These are phyloP conservation scores for Phoma sp. DNA, from an alignment of 2,329 filamentous ascomycete species.

Conservation along the genomic window DNA sequence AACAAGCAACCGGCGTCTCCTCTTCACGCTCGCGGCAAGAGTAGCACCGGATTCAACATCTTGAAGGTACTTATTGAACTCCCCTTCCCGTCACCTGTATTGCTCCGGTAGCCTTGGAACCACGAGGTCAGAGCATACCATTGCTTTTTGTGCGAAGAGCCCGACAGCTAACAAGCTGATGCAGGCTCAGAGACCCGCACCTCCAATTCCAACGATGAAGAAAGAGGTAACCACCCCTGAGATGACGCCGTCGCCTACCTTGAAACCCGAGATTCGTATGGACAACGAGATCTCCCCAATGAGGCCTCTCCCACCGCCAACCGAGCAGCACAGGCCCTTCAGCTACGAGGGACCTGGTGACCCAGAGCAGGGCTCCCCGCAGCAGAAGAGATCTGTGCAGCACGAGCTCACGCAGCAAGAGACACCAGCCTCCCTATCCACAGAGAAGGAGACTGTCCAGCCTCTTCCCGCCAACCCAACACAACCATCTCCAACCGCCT, in stretches of 20 bases:
- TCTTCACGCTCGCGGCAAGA: constrained; percentile 44
- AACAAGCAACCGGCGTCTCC: constrained; percentile 31
- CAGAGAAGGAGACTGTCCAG: background rate
- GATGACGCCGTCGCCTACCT: constrained; percentile 36
- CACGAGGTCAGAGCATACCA: constrained; percentile 6
- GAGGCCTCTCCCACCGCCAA: constrained; percentile 25
- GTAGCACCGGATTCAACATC: constrained; percentile 46
- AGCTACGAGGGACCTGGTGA: constrained; percentile 31
- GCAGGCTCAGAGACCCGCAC: constrained; percentile 32
- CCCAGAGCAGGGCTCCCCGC: constrained; percentile 5
- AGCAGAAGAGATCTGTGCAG: background rate
- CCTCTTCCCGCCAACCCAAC: background rate
- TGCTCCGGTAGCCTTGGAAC: constrained; percentile 23
- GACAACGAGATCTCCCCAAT: constrained; percentile 30
- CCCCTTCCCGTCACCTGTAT: constrained; percentile 28
- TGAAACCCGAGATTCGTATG: constrained; percentile 24
- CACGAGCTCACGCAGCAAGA: background rate
- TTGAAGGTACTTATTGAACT: constrained; percentile 43
- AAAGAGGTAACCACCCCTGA: constrained; percentile 38
- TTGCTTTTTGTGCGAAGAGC: background rate
- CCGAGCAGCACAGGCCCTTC: constrained; percentile 29
- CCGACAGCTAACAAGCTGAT: background rate
- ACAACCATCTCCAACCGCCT: too few relatives aligned
- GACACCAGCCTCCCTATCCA: background rate
- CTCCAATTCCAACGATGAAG: constrained; percentile 21